These are phyloP conservation scores for Coleophoma crateriformis DNA, from an alignment of 2,329 filamentous ascomycete genomes.

Conservation along the genomic window DNA sequence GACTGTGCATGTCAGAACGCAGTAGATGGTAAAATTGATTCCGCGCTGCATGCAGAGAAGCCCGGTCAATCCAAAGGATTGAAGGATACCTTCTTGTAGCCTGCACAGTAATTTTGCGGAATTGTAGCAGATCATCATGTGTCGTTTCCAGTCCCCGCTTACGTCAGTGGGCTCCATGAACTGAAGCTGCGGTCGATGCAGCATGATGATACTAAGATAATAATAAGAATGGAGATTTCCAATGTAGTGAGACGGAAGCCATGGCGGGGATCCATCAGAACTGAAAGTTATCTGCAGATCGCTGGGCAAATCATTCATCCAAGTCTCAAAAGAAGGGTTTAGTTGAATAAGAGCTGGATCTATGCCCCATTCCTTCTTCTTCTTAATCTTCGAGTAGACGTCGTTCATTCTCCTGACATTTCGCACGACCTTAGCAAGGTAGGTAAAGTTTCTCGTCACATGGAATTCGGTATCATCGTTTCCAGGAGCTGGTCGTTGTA, in stretches of 20 bases:
- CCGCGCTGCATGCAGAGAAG: slow-evolving; percentile 89
- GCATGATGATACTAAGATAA: slow-evolving; percentile 77
- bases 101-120: slow-evolving; percentile 82
- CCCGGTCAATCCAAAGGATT: slow-evolving; percentile 71
- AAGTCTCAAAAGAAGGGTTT: slow-evolving; percentile 70
- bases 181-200: slow-evolving; percentile 79
- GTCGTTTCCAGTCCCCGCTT: slow-evolving; percentile 77
- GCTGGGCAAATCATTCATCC: slow-evolving; percentile 69
- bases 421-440: slow-evolving; percentile 70
- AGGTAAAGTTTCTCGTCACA: slow-evolving; percentile 78
- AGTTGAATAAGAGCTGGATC: slow-evolving; percentile 79
- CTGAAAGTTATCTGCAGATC: slow-evolving; percentile 78
- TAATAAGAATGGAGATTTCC: slow-evolving; percentile 90
- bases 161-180: slow-evolving; percentile 66
- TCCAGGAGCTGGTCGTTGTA: slow-evolving; percentile 58
- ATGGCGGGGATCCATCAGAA: slow-evolving; percentile 71
- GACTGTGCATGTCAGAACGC: slow-evolving; percentile 84
- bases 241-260: slow-evolving; percentile 80
- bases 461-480: slow-evolving; percentile 71
- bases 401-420: slow-evolving; percentile 75
- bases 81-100: slow-evolving; percentile 76
- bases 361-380: slow-evolving; percentile 77
- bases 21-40: slow-evolving; percentile 94
- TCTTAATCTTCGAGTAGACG: slow-evolving; percentile 67
- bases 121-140: slow-evolving; percentile 81